Evolutionary conservation across 2,329 filamentous ascomycete genomes (phyloP), one percentile per base, ranked within the genome.

Genomic region (Neonectria coccinea): DNA sequence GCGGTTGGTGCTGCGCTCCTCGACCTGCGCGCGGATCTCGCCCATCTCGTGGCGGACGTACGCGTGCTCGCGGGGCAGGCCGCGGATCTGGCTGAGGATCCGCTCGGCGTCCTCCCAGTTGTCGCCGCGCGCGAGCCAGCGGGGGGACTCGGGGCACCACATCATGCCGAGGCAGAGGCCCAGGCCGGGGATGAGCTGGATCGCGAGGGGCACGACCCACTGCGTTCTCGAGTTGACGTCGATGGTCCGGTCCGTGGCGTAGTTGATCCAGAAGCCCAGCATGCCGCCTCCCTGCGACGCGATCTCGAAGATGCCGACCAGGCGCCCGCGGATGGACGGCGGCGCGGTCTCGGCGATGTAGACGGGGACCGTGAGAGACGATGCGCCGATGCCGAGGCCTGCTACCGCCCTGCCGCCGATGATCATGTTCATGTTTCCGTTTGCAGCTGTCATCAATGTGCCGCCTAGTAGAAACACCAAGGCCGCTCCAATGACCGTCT

Each of bases 101-200:
- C 31, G 61, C 8, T 73, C 68, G 1, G 75, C 77, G 22, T 83
- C 80, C 47, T 89, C 87, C 81, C 85, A 88, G 61, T 82, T 79
- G 66, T 89, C 87, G 64, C 84, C 80, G 62, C 85, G 84, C 9
- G 87, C 87, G 2, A 89, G 80, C 83, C 84, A 89, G 41, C 88
- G 84, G 6, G 87, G 87, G 1, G 86, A 88, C 70, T 89, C 87
- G 47, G 86, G 84, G 78, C 85, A 88, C 67, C 88, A 78, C 12
- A 85, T 73, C 80, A 89, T 89, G 67, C 84, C 84, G 39, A 79
- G 58, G 52, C 86, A 79, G 20, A 90, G 82, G 29, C 88, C 78
- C 4, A 84, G 72, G 1, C 86, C 86, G 0, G 87, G 87, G 2
- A 88, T 77, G 33, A 82, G 83, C 73, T 90, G 88, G 66, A 88